Evolutionary conservation across 2,329 filamentous ascomycete genomes (phyloP).

Genomic region (Bisporella sp.): DNA sequence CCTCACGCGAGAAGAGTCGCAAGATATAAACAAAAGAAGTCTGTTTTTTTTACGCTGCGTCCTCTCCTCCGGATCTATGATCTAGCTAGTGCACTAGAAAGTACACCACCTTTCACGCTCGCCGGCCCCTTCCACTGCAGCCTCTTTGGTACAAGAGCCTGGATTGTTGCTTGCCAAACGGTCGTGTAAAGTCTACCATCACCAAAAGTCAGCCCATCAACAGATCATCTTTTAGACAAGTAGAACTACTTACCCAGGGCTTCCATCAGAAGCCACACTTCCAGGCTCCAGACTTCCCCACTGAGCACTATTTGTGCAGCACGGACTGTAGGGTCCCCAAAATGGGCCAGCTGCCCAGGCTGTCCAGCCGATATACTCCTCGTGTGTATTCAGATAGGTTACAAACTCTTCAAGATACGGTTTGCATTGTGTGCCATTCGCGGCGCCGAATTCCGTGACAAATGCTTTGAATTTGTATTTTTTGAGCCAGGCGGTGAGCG

Average conservation of each 20-base stretch:
- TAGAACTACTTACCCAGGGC: conserved; percentile 19
- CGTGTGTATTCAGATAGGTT: conserved; percentile 39
- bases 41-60: too few relatives aligned
- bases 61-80: too few relatives aligned
- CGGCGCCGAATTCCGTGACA: conserved; percentile 42
- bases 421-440: conserved; percentile 36
- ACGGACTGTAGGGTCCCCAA: conserved; percentile 37
- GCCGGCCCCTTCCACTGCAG: not conserved
- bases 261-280: conserved; percentile 35
- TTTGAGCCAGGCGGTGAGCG: conserved; percentile 39
- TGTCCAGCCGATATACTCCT: conserved; percentile 43
- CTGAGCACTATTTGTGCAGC: conserved; percentile 33
- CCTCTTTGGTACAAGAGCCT: conserved; percentile 34
- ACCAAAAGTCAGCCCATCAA: conserved; percentile 11
- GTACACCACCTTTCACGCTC: not conserved
- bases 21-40: too few relatives aligned
- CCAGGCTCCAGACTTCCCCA: conserved; percentile 40
- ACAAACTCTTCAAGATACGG: conserved; percentile 35
- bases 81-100: not conserved
- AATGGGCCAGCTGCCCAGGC: conserved; percentile 44
- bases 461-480: conserved; percentile 39
- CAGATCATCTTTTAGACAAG: conserved; percentile 19
- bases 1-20: too few relatives aligned
- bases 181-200: conserved; percentile 28
- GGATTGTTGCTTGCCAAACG: conserved; percentile 37